phyloP scores from a whole-genome alignment of 164 flowering plant species.

The Vitis amurensis region DNA sequence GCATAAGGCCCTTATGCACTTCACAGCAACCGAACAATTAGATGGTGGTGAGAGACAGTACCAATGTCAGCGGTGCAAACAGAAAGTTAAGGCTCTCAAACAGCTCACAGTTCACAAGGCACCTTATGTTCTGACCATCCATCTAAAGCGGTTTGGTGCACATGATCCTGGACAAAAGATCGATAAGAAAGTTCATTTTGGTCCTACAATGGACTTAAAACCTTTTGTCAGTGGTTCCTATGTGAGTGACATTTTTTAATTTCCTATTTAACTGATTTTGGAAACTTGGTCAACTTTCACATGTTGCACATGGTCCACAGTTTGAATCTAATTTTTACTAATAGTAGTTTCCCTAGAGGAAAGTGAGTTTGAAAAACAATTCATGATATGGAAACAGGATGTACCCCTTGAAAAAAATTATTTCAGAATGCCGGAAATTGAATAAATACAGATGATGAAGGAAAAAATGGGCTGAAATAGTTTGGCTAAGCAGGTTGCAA shows the following conservation, averaged over 20 bases:
- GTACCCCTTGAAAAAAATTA: too few relatives aligned
- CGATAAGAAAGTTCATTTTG: constrained; percentile 70
- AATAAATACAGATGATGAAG: too few relatives aligned
- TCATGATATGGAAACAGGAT: too few relatives aligned
- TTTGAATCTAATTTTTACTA: too few relatives aligned
- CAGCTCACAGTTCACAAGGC: constrained; percentile 88
- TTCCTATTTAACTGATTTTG: background rate
- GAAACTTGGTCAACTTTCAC: background rate
- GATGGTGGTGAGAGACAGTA: constrained; percentile 92
- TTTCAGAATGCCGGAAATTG: too few relatives aligned
- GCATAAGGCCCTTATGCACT: constrained; percentile 70
- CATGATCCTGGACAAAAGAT: constrained; percentile 73
- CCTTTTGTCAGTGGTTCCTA: constrained; percentile 77
- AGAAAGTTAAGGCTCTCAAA: constrained; percentile 88
- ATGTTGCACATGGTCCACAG: background rate
- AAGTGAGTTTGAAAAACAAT: too few relatives aligned
- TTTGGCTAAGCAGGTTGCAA: too few relatives aligned
- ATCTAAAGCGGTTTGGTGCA: constrained; percentile 86
- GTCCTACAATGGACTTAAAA: constrained; percentile 68
- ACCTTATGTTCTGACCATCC: constrained; percentile 88
- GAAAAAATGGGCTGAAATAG: too few relatives aligned
- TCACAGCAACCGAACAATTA: constrained; percentile 74
- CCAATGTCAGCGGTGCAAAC: constrained; percentile 85
- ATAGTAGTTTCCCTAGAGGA: too few relatives aligned
- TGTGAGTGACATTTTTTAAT: constrained; percentile 49